A percentile compares a stretch with the other conserved stretches of the same genome.
Conservation (phyloP, 306 rosid genomes). For the Carpinus viminea region DNA sequence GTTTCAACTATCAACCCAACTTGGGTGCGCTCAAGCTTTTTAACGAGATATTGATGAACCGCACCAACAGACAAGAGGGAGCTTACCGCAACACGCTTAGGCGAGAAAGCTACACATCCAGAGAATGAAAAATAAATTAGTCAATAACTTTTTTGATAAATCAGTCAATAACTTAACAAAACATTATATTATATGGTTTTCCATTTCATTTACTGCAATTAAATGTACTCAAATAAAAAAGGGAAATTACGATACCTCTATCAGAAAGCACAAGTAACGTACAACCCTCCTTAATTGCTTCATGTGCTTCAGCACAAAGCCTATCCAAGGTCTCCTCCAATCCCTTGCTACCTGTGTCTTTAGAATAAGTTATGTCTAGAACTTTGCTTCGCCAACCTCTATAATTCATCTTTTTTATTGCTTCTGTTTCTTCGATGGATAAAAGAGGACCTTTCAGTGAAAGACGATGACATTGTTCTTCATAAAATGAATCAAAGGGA, state of each 20-base stretch:
- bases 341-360: constrained; percentile 69
- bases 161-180: not conserved
- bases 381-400: constrained; percentile 94
- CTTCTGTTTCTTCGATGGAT: constrained; percentile 76
- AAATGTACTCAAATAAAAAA: not conserved
- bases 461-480: constrained; percentile 92
- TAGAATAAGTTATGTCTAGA: constrained; percentile 84
- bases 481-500: too few species aligned
- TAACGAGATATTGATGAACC: constrained; percentile 93
- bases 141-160: too few species aligned
- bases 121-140: not conserved
- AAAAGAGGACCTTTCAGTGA: constrained; percentile 87
- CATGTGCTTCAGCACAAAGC: constrained; percentile 79
- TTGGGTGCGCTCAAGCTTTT: constrained; percentile 84
- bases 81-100: constrained; percentile 80
- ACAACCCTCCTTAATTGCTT: constrained; percentile 81
- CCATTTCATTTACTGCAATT: not conserved
- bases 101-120: constrained; percentile 70
- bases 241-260: constrained; percentile 63
- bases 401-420: constrained; percentile 78
- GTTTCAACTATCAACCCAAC: constrained; percentile 93
- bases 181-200: not conserved
- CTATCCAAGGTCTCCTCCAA: constrained; percentile 85
- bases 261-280: constrained; percentile 89
- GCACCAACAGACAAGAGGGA: constrained; percentile 96